Evolutionary conservation across 148 eudicot genomes (phyloP), one percentile per base, ranked within the genome.

Genomic region (Rhododendron mucronatum): DNA sequence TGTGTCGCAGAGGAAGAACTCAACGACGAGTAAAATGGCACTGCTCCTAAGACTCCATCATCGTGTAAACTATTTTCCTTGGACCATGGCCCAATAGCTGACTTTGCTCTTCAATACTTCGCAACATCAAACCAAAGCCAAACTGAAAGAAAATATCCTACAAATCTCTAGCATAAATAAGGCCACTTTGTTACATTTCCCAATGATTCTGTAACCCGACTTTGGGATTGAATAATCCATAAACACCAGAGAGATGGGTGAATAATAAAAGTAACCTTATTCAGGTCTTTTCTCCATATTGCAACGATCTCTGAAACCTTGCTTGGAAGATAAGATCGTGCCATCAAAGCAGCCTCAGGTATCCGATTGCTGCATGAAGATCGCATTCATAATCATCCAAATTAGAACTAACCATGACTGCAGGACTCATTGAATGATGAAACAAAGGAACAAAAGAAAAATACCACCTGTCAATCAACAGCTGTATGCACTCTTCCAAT

Each of bases 321-420:
- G 91, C 99, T 95, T 59, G 99, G 99, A 84, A 96, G 96, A 89
- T 95, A 95, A 83, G 99, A 96, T 77, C 98, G 91, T 47, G 97
- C 99, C 98, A 96, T 94, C 87, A 96, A 86, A 91, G 97, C 98
- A 90, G 98, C 99, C 88, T 96, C 98, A 57, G 97, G 99, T 87
- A 96, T 94, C 88, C 99, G 97, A 86, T 96, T 96, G 93, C 97
- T 96, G 95, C 88, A 91, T 85, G 77, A 37, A 87, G 61, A 83
- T 88, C 39, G 71, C 67, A 84, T 73, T 87, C 80, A 86, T 37
- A 44, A 23, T 3, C 41, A 85, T 67, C 63, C 65, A 41, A 10
- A 85, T 63, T 23, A 55, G 50, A 6, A n/a, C 48, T 14, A 45
- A 20, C 65, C 23, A 35, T 57, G 65, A 78, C 30, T n/a, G 26